These are phyloP conservation scores for Tricholoma terreum DNA, from an alignment of 768 basidiomycete species.

Conservation along the genomic window DNA sequence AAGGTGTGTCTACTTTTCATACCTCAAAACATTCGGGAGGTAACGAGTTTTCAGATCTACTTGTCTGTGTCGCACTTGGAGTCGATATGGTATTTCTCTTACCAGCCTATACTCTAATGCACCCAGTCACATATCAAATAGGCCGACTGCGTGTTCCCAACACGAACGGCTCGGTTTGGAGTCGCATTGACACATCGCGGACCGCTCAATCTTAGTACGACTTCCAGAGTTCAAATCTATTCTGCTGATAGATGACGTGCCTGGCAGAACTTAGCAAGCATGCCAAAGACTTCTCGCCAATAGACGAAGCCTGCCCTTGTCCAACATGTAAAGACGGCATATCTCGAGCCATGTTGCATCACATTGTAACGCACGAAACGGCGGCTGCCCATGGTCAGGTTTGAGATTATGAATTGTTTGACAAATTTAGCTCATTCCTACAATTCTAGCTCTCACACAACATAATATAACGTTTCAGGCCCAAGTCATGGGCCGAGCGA, in stretches of 20 bases:
- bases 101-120: neutral
- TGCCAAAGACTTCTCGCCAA: constrained; percentile 62
- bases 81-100: constrained; percentile 72
- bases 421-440: constrained; percentile 12
- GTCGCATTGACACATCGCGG: constrained; percentile 82
- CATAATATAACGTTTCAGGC: constrained; percentile 89
- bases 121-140: constrained; percentile 22
- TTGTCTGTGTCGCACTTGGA: constrained; percentile 90
- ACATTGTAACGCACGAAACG: constrained; percentile 76
- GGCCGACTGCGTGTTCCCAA: constrained; percentile 95
- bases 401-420: constrained; percentile 3
- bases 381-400: constrained; percentile 77
- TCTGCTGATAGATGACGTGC: neutral
- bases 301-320: constrained; percentile 79
- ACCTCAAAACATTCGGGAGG: neutral
- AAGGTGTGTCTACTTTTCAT: constrained; percentile 50
- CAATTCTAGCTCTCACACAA: constrained; percentile 62
- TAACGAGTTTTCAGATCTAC: constrained; percentile 52
- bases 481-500: constrained; percentile 79
- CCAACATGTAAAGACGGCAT: constrained; percentile 73
- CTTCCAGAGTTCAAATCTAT: neutral
- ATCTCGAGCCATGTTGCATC: constrained; percentile 74
- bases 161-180: constrained; percentile 87
- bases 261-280: constrained; percentile 64
- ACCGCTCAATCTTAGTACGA: constrained; percentile 77